phyloP scores from a whole-genome alignment of 2,329 filamentous ascomycete species.

The Paecilomyces formosus region DNA sequence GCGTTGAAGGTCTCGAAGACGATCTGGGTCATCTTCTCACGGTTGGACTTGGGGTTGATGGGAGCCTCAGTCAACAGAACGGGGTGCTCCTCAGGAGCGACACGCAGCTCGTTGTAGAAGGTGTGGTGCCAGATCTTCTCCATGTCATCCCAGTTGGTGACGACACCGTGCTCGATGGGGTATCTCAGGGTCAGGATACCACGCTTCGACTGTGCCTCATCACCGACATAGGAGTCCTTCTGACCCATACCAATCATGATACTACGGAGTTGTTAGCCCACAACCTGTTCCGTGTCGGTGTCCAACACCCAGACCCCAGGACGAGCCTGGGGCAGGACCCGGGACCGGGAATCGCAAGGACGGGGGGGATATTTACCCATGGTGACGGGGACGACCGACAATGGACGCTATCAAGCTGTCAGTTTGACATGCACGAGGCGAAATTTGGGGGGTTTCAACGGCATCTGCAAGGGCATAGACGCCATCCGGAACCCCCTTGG shows the following conservation, averaged over 20 bases:
- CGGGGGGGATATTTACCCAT: constrained; percentile 68
- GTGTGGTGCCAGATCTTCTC: constrained; percentile 99
- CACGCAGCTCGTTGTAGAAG: constrained; percentile 99
- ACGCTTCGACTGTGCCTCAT: constrained; percentile 99
- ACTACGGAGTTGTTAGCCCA: constrained; percentile 48
- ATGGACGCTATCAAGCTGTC: constrained; percentile 68
- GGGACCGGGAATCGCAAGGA: constrained; percentile 1
- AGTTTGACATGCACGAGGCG: constrained; percentile 9
- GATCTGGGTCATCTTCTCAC: constrained; percentile 99
- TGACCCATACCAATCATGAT: constrained; percentile 99
- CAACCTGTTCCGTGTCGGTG: constrained; percentile 1
- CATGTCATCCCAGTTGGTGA: constrained; percentile 99
- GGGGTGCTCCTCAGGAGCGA: constrained; percentile 99
- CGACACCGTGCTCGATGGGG: constrained; percentile 99
- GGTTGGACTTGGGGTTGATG: constrained; percentile 99
- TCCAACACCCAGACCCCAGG: neutral
- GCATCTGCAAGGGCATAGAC: constrained; percentile 21
- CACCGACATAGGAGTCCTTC: constrained; percentile 99
- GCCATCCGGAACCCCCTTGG: constrained; percentile 5
- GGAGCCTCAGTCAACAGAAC: constrained; percentile 98
- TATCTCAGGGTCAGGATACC: constrained; percentile 99
- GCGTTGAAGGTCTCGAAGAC: constrained; percentile 99
- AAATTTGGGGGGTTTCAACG: constrained; percentile 28
- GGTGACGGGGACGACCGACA: constrained; percentile 98
- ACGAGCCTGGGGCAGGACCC: constrained; percentile 1